Percentiles rank a stretch among this genome's conserved stretches.
These are phyloP conservation scores for Botrytis galanthina DNA, from an alignment of 2,329 filamentous ascomycete genomes.

Conservation along the genomic window DNA sequence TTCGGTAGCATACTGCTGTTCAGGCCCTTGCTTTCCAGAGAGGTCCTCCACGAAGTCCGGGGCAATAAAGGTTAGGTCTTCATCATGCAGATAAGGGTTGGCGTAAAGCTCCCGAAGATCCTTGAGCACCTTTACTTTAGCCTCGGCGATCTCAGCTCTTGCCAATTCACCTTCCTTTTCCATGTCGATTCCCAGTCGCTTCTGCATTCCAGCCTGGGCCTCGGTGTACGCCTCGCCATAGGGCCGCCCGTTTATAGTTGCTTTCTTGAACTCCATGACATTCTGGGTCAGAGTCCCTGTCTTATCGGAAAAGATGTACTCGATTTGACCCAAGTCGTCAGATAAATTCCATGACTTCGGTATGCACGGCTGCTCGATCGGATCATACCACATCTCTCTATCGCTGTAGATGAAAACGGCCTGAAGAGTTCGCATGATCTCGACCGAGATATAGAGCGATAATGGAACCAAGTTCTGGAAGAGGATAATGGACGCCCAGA, in stretches of 20 bases:
- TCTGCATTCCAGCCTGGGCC: slow-evolving; percentile 93
- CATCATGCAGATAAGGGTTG: slow-evolving; percentile 88
- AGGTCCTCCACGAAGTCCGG: slow-evolving; percentile 86
- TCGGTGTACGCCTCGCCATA: slow-evolving; percentile 98
- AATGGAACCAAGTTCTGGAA: slow-evolving; percentile 99
- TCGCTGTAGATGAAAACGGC: slow-evolving; percentile 98
- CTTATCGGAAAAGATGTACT: slow-evolving; percentile 98
- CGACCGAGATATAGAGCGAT: slow-evolving; percentile 93
- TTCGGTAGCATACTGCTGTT: slow-evolving; percentile 75
- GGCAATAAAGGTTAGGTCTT: slow-evolving; percentile 87
- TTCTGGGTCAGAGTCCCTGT: slow-evolving; percentile 88
- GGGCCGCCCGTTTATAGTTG: slow-evolving; percentile 86
- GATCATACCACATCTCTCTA: slow-evolving; percentile 93
- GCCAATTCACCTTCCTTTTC: slow-evolving; percentile 66
- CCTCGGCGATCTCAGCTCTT: slow-evolving; percentile 75
- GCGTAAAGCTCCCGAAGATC: slow-evolving; percentile 74
- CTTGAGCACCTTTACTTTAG: slow-evolving; percentile 69
- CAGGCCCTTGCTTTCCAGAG: slow-evolving; percentile 68
- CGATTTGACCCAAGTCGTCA: slow-evolving; percentile 94
- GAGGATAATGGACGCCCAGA: slow-evolving; percentile 90
- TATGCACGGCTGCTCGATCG: slow-evolving; percentile 88
- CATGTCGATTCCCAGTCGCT: slow-evolving; percentile 81
- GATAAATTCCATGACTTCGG: slow-evolving; percentile 99
- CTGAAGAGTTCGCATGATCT: slow-evolving; percentile 90
- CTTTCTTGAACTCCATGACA: slow-evolving; percentile 99